phyloP scores from a whole-genome alignment of 106 monocot species.

The Chionographis japonica region DNA sequence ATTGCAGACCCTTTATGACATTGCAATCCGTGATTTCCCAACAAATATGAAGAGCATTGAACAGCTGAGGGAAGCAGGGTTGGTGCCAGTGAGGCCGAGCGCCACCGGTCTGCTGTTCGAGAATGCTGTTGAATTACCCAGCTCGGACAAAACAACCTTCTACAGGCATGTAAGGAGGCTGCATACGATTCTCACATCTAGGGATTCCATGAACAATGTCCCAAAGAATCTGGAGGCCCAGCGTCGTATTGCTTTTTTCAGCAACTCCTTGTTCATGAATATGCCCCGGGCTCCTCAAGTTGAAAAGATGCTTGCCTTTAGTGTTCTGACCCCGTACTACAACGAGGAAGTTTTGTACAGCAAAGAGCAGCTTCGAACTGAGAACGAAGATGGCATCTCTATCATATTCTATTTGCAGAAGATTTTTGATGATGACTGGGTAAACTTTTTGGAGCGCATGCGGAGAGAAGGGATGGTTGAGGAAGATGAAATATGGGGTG shows the following conservation, averaged over 20 bases:
- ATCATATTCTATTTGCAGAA: conserved; percentile 85
- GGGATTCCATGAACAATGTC: conserved; percentile 81
- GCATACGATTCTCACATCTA: conserved; percentile 74
- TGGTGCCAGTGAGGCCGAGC: conserved; percentile 32
- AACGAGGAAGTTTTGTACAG: conserved; percentile 83
- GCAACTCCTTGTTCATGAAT: conserved; percentile 98
- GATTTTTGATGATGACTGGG: conserved; percentile 90
- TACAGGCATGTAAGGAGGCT: conserved; percentile 66
- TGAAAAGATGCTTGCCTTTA: conserved; percentile 88
- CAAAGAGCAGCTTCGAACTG: conserved; percentile 69
- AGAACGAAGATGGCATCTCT: conserved; percentile 93
- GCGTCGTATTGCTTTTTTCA: conserved; percentile 82
- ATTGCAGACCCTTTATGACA: conserved; percentile 84
- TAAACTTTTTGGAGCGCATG: conserved; percentile 84
- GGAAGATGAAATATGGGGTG: conserved; percentile 57
- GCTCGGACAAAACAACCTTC: conserved; percentile 38
- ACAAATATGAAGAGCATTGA: conserved; percentile 38
- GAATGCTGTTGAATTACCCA: conserved; percentile 62
- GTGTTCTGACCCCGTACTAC: conserved; percentile 92
- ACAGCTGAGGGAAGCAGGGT: conserved; percentile 52
- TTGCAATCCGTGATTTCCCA: conserved; percentile 75
- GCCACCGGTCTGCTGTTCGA: conserved; percentile 68
- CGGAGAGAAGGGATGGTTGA: conserved; percentile 56
- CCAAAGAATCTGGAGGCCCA: conserved; percentile 92
- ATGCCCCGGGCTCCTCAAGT: conserved; percentile 92